Base-by-base conservation (phyloP, 768 basidiomycete genomes). In the Russula lepida region DNA sequence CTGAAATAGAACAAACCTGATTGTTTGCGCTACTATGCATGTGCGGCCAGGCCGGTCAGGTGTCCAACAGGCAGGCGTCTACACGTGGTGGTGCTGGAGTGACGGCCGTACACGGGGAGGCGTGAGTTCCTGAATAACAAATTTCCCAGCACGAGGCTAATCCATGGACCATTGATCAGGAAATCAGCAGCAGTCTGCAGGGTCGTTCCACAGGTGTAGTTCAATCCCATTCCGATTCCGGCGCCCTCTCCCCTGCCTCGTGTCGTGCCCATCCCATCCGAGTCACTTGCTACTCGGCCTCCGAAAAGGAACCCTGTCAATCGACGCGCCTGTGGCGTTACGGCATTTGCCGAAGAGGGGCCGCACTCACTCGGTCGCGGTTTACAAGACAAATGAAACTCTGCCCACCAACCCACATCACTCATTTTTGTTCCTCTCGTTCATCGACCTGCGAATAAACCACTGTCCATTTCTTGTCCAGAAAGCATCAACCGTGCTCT, bases 261-360 rank as follows among this genome's bases (percentile, higher is more conserved):
- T 19, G 19, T n/a, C n/a, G n/a, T n/a, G n/a, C n/a, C n/a, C n/a
- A n/a, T n/a, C 27, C 30, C 58, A 44, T 46, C 51, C 23, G 13
- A 35, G n/a, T n/a, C 37, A 30, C 23, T 3, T n/a, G 12, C 8
- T n/a, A 41, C 21, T 41, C 54, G 41, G 39, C 39, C 13, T 19
- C 32, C 53, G 52, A 17, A 8, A 6, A 19, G 27, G 17, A 8
- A 19, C 37, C 53, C 39, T 1, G 17, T 19, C 30, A 48, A 43
- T 50, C 48, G 48, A 61, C 60, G 60, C 60, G 60, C 54, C 41
- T 61, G 60, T 61, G 60, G 60, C 60, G 55, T 44, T 12, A 33
- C 60, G 60, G 60, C 0, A 4, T 46, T 47, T 62, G 35, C 60
- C 60, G 55, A 39, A 35, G 27, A 19, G n/a, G 55, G 23, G 43